Conservation (phyloP, 2,329 filamentous ascomycete species). For the Eutypa lata region DNA sequence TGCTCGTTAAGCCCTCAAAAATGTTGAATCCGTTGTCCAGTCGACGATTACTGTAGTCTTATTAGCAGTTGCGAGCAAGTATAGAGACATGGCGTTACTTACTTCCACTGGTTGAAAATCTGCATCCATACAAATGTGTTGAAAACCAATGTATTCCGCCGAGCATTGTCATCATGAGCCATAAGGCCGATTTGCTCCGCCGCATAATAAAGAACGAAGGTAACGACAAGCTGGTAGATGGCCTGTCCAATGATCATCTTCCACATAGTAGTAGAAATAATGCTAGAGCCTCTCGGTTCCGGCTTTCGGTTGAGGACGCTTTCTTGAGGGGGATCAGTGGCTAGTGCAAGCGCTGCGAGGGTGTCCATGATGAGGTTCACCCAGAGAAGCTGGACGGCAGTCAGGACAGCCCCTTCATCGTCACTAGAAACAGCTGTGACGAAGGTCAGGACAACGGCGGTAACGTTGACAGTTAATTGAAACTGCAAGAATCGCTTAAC, state of each 20-base stretch:
- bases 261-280: conserved; percentile 92
- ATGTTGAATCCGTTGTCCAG: conserved; percentile 95
- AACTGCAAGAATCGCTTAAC: conserved; percentile 76
- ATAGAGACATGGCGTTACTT: conserved; percentile 37
- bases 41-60: conserved; percentile 67
- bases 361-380: conserved; percentile 98
- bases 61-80: conserved; percentile 18
- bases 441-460: conserved; percentile 83
- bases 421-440: conserved; percentile 75
- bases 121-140: conserved; percentile 99
- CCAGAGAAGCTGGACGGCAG: conserved; percentile 89
- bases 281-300: conserved; percentile 53
- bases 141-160: conserved; percentile 82
- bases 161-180: conserved; percentile 30
- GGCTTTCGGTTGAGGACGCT: conserved; percentile 76
- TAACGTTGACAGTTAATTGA: conserved; percentile 86
- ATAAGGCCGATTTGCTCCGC: conserved; percentile 54
- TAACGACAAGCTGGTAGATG: conserved; percentile 78
- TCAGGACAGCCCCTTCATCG: conserved; percentile 72
- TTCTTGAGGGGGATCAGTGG: conserved; percentile 84
- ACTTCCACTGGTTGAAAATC: conserved; percentile 97
- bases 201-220: conserved; percentile 81
- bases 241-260: conserved; percentile 98
- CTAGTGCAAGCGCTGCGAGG: conserved; percentile 82
- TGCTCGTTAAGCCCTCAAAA: conserved; percentile 80